Evolutionary conservation across 306 rosid species (phyloP).

Genomic region (Lupinus albus): DNA sequence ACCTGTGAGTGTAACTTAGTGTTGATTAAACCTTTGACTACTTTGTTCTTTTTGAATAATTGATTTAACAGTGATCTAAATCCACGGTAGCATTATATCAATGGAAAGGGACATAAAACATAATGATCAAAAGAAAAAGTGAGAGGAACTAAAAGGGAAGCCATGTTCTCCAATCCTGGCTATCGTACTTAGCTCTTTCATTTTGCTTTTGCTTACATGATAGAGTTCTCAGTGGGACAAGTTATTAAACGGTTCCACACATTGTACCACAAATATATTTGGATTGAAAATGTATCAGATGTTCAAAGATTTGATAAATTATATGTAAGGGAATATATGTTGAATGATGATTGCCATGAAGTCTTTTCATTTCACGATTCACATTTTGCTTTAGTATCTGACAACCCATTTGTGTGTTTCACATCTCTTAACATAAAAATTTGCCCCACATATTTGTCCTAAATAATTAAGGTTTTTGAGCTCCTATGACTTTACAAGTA

Average conservation of each 20-base stretch:
- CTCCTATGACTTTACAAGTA: too few species aligned
- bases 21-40: slow-evolving; percentile 15
- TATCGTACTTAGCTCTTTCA: slow-evolving; percentile 20
- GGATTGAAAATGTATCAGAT: background rate
- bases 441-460: too few species aligned
- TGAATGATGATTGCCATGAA: slow-evolving; percentile 2
- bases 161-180: slow-evolving; percentile 14
- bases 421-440: too few species aligned
- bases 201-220: slow-evolving; percentile 37
- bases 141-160: background rate
- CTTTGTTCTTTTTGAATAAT: background rate
- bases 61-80: slow-evolving; percentile 17
- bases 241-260: slow-evolving; percentile 7
- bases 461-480: too few species aligned
- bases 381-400: too few species aligned
- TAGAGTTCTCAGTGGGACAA: slow-evolving; percentile 32
- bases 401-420: too few species aligned
- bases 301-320: slow-evolving; percentile 4
- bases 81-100: slow-evolving; percentile 3
- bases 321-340: slow-evolving; percentile 17
- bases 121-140: slow-evolving; percentile 4
- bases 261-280: slow-evolving; percentile 5
- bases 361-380: too few species aligned
- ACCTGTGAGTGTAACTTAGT: background rate
- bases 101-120: slow-evolving; percentile 17